Evolutionary conservation across 2,329 filamentous ascomycete species (phyloP).

Genomic region (Stachybotrys elegans): DNA sequence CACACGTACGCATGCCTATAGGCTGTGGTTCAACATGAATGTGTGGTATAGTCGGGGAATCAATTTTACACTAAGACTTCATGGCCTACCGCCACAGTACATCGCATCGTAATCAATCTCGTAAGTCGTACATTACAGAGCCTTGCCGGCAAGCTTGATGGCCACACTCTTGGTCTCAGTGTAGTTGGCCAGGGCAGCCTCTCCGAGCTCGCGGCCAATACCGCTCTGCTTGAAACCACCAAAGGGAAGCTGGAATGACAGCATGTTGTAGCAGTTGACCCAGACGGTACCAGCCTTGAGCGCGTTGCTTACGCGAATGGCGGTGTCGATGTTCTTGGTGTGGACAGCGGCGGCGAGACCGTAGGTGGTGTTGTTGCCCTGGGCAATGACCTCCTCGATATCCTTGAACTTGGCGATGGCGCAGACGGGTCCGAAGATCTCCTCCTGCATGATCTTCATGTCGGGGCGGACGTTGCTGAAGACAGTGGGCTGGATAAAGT

Average conservation of each 20-base stretch:
- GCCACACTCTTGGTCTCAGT: slow-evolving; percentile 63
- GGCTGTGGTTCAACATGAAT: no score
- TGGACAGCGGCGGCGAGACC: slow-evolving; percentile 80
- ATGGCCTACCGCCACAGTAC: no score
- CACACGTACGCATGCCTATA: no score
- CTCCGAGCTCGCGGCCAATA: slow-evolving; percentile 71
- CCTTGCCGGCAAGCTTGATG: slow-evolving; percentile 32
- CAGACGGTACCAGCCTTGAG: slow-evolving; percentile 66
- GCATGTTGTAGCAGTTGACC: slow-evolving; percentile 39
- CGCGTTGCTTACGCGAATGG: slow-evolving; percentile 70
- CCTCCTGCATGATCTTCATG: slow-evolving; percentile 90
- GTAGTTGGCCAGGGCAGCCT: slow-evolving; percentile 63
- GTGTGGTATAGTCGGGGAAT: no score
- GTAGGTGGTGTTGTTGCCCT: slow-evolving; percentile 73
- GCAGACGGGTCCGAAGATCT: slow-evolving; percentile 88
- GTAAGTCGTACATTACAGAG: no score
- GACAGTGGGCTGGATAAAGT: slow-evolving; percentile 89
- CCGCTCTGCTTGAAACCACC: slow-evolving; percentile 76
- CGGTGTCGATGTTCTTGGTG: slow-evolving; percentile 77
- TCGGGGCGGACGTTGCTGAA: slow-evolving; percentile 75
- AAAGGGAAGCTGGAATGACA: slow-evolving; percentile 48
- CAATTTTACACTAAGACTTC: no score
- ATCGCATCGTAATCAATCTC: no score
- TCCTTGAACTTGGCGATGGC: slow-evolving; percentile 81
- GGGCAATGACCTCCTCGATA: slow-evolving; percentile 70